phyloP scores from a whole-genome alignment of 208 protist species.

The Trypanosomatidae sp. region DNA sequence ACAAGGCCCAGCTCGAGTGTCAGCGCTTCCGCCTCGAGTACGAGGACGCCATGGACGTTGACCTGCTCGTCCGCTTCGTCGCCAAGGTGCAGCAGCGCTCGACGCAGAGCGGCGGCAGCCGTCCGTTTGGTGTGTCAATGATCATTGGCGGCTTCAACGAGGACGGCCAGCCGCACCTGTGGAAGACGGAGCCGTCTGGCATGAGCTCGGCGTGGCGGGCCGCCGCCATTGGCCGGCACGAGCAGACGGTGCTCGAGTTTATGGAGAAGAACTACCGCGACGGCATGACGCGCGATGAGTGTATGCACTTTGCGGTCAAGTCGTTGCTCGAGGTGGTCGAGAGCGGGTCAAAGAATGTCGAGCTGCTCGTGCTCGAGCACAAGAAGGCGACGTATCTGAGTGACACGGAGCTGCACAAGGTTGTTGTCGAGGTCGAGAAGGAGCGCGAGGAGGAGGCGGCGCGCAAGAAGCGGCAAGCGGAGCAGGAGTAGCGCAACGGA shows the following conservation, averaged over 20 bases:
- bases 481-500: constrained; percentile 53
- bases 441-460: constrained; percentile 80
- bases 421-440: constrained; percentile 74
- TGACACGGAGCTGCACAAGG: constrained; percentile 68
- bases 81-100: constrained; percentile 97
- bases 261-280: constrained; percentile 98
- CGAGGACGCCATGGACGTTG: constrained; percentile 96
- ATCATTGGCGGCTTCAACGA: constrained; percentile 98
- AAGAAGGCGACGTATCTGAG: constrained; percentile 46
- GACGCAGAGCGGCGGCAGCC: constrained; percentile 96
- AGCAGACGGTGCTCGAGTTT: constrained; percentile 98
- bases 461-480: constrained; percentile 61
- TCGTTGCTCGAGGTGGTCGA: constrained; percentile 97
- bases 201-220: constrained; percentile 77
- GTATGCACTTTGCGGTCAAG: constrained; percentile 96
- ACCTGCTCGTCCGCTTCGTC: constrained; percentile 97
- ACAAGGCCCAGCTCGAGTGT: constrained; percentile 97
- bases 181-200: constrained; percentile 84
- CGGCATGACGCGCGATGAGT: constrained; percentile 81
- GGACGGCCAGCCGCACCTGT: constrained; percentile 89
- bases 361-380: constrained; percentile 73
- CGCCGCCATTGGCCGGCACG: constrained; percentile 86
- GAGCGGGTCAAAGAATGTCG: constrained; percentile 85
- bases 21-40: constrained; percentile 98
- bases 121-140: constrained; percentile 98